phyloP scores from a whole-genome alignment of 2,329 filamentous ascomycete species.

The Helminthosporium solani region DNA sequence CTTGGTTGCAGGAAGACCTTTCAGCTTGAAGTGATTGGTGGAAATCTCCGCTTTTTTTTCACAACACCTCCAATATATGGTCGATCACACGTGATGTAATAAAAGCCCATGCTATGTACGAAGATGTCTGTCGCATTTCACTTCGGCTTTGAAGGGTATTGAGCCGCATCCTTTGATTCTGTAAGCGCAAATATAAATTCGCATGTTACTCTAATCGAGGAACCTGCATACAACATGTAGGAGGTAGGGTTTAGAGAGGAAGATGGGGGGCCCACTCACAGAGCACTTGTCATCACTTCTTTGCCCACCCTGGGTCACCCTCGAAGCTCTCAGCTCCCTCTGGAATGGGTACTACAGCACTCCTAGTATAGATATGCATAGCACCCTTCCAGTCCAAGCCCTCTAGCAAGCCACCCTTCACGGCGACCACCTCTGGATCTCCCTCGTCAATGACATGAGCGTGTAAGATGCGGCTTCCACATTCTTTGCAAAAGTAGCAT shows the following conservation, averaged over 20 bases:
- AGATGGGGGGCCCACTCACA: no score
- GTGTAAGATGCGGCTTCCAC: slow-evolving; percentile 67
- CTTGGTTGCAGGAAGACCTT: slow-evolving; percentile 2
- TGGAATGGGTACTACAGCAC: slow-evolving; percentile 68
- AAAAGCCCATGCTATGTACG: no score
- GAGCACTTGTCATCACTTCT: slow-evolving; percentile 4
- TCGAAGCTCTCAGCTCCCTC: slow-evolving; percentile 61
- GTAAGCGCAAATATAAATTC: no score
- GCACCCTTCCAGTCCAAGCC: slow-evolving; percentile 47
- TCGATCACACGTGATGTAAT: slow-evolving; percentile 23
- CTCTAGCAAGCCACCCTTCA: slow-evolving; percentile 68
- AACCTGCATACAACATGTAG: no score
- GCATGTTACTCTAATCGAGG: no score
- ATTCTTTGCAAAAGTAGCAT: slow-evolving; percentile 50
- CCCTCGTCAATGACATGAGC: slow-evolving; percentile 49
- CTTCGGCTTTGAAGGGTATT: no score
- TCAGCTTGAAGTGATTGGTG: slow-evolving; percentile 20
- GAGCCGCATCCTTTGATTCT: no score
- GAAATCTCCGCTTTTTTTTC: slow-evolving; percentile 13
- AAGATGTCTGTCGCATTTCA: no score
- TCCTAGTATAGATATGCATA: slow-evolving; percentile 68
- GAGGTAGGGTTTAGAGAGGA: no score
- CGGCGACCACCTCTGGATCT: slow-evolving; percentile 48
- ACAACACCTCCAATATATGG: slow-evolving; percentile 16
- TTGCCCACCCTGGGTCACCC: slow-evolving; percentile 49